phyloP scores from a whole-genome alignment of 2,329 filamentous ascomycete genomes.

The Onygenales sp. region DNA sequence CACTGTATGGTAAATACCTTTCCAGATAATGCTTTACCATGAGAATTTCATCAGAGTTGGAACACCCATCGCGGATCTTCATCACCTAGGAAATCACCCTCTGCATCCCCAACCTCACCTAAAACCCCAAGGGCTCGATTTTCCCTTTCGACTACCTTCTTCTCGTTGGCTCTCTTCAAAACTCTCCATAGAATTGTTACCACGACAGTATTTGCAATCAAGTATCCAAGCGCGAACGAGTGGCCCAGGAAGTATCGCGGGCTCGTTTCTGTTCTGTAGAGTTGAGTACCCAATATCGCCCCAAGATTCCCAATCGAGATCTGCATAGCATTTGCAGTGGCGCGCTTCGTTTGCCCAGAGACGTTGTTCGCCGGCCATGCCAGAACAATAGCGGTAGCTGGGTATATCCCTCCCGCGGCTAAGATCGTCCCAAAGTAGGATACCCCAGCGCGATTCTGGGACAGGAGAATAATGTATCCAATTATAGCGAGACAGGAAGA shows the following conservation, averaged over 20 bases:
- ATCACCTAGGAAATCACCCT: conserved; percentile 51
- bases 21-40: not conserved
- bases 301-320: conserved; percentile 63
- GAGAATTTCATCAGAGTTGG: conserved; percentile 36
- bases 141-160: conserved; percentile 40
- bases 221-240: conserved; percentile 55
- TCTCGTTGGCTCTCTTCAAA: conserved; percentile 49
- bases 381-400: conserved; percentile 50
- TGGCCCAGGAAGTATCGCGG: conserved; percentile 60
- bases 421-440: conserved; percentile 55
- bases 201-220: conserved; percentile 49
- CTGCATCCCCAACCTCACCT: conserved; percentile 40
- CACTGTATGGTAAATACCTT: no score
- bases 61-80: conserved; percentile 59
- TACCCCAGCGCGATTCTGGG: conserved; percentile 44
- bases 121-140: conserved; percentile 22
- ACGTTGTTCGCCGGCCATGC: conserved; percentile 66
- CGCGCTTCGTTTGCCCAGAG: conserved; percentile 59
- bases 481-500: conserved; percentile 49
- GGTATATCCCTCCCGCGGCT: conserved; percentile 58
- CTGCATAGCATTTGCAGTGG: conserved; percentile 60
- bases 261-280: conserved; percentile 52
- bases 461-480: conserved; percentile 53
- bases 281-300: conserved; percentile 58
- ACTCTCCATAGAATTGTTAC: conserved; percentile 44